Evolutionary conservation across 345 rosid genomes (phyloP).

Genomic region (Rubroshorea leprosula): DNA sequence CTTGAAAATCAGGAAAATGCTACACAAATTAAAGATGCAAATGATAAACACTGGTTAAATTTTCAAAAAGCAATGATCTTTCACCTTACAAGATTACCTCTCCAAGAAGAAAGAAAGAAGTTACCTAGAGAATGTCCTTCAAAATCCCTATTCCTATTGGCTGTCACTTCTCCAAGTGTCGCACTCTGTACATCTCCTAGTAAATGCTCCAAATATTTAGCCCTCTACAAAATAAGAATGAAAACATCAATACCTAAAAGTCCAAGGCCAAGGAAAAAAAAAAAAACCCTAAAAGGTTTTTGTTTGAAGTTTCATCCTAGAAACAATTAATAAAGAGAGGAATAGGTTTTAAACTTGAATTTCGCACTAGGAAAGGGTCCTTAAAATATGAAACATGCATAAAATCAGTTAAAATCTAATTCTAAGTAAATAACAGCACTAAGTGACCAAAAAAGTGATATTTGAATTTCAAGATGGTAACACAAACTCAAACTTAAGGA

Average conservation of each 20-base stretch:
- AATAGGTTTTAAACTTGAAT: constrained; percentile 10
- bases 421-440: too few relatives aligned
- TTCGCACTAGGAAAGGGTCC: background rate
- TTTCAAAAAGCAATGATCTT: background rate
- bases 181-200: constrained; percentile 27
- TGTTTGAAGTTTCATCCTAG: background rate
- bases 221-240: constrained; percentile 28
- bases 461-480: background rate
- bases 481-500: constrained; percentile 6
- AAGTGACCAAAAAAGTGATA: too few relatives aligned
- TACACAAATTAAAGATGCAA: background rate
- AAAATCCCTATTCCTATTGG: constrained; percentile 7
- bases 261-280: background rate
- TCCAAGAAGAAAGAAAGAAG: background rate
- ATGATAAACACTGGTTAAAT: background rate
- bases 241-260: constrained; percentile 1
- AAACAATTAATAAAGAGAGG: background rate
- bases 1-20: background rate
- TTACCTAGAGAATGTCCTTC: constrained; percentile 29
- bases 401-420: background rate
- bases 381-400: background rate
- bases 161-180: constrained; percentile 16
- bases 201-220: constrained; percentile 28
- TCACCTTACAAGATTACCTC: background rate
- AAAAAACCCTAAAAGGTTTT: background rate